phyloP scores from a whole-genome alignment of 73 alveolate genomes.

The Paramecium biaurelia region DNA sequence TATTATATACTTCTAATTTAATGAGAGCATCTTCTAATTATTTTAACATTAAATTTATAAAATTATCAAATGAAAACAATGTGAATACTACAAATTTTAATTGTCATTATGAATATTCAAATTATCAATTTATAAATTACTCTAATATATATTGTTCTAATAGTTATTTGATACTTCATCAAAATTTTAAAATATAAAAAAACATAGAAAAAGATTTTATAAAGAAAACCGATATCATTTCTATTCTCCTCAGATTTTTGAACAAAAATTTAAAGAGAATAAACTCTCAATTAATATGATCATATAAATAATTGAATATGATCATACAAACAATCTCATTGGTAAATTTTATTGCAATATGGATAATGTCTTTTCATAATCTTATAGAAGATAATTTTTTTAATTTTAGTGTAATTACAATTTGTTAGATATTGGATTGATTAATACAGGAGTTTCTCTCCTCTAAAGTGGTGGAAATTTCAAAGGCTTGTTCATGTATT shows the following conservation, averaged over 20 bases:
- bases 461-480: background rate
- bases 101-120: no score
- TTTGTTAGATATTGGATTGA: constrained; percentile 27
- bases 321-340: background rate
- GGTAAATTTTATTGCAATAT: background rate
- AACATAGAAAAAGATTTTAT: background rate
- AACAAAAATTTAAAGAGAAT: background rate
- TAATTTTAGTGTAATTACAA: background rate
- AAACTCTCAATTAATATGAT: background rate
- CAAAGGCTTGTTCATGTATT: constrained; percentile 14
- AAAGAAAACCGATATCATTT: background rate
- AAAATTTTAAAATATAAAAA: background rate
- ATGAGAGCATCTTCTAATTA: background rate
- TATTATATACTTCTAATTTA: background rate
- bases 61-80: background rate
- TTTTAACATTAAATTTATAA: background rate
- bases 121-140: no score
- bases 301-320: background rate
- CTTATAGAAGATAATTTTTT: background rate
- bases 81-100: background rate
- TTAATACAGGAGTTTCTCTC: background rate
- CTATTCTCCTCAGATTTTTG: no score
- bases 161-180: no score
- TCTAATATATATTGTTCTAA: no score
- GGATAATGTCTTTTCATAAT: background rate